Evolutionary conservation across 805 yeast genomes (phyloP), one percentile per base, ranked within the genome.

Genomic region (Babjeviella inositovora): DNA sequence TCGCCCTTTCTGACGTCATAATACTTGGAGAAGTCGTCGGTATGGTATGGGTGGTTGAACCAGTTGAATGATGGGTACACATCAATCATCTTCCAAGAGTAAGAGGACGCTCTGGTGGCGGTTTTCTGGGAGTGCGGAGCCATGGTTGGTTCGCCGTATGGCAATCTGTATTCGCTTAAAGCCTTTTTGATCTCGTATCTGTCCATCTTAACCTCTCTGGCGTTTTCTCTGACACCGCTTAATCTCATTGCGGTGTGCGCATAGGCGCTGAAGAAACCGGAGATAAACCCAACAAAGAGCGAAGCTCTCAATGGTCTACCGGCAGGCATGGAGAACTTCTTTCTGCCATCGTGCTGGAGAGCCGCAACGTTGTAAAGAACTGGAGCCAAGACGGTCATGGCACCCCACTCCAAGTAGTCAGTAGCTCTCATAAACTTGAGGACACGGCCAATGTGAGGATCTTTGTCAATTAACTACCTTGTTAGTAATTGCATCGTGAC

Each of bases 11-110:
- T 47, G 27, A 38, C 41, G 34, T 53, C 58, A 27, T 46, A 43
- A 29, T 70, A 74, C 39, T 57, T 70, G 39, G 58, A 57, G 29
- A 74, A 53, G 39, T 72, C 75, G 28, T 77, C 70, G 13, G 87
- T 90, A 47, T 80, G 93, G 53, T 69, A 72, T 35, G 79, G 82
- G 47, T 80, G 93, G 43, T 69, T 52, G 22, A 70, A 82, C 31
- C 76, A 53, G 51, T 81, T 81, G 57, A 81, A 79, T 81, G 82
- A 72, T 13, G 93, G 93, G 37, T 80, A 45, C 30, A 76, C 41
- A 26, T 70, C 63, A 35, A 72, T 42, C 26, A 58, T 51, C 27
- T 67, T 45, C 39, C 67, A 69, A 6, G 92, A 68, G 41, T 70
- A 70, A 34, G 72, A 75, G 13, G 90, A 73, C 57, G 76, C 75